A percentile compares a stretch with the other conserved stretches of the same genome.
phyloP scores from a whole-genome alignment of 768 basidiomycete genomes.

The Podaxis pistillaris region DNA sequence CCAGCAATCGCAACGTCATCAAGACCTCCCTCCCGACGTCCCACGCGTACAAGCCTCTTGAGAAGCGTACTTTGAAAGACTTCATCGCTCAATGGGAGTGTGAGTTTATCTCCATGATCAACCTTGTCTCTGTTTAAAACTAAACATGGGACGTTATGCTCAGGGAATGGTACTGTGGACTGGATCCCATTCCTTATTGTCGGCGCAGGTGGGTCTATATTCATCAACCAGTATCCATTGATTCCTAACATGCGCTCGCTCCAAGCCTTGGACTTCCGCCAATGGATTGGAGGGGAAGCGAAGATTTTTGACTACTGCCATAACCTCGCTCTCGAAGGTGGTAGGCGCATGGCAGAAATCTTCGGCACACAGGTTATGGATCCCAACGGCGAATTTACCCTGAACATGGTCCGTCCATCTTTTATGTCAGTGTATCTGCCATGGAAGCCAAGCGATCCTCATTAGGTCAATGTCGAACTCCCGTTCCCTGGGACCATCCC shows the following conservation, averaged over 20 bases:
- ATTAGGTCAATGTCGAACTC: conserved; percentile 35
- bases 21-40: conserved; percentile 60
- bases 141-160: background rate
- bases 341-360: conserved; percentile 52
- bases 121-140: background rate
- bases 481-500: conserved; percentile 28
- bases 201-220: conserved; percentile 39
- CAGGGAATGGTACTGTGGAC: conserved; percentile 70
- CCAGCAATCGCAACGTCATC: conserved; percentile 64
- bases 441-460: background rate
- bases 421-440: background rate
- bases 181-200: conserved; percentile 53
- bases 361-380: conserved; percentile 67
- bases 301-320: conserved; percentile 72
- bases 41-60: conserved; percentile 47
- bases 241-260: background rate
- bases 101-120: conserved; percentile 22
- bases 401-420: conserved; percentile 57
- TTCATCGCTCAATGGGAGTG: conserved; percentile 57
- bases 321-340: conserved; percentile 65
- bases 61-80: conserved; percentile 31
- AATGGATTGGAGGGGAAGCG: conserved; percentile 72
- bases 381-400: conserved; percentile 51
- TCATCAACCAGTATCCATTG: background rate
- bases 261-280: conserved; percentile 69